Conservation (phyloP, 73 alveolate species). For the Uronychia setigera region DNA sequence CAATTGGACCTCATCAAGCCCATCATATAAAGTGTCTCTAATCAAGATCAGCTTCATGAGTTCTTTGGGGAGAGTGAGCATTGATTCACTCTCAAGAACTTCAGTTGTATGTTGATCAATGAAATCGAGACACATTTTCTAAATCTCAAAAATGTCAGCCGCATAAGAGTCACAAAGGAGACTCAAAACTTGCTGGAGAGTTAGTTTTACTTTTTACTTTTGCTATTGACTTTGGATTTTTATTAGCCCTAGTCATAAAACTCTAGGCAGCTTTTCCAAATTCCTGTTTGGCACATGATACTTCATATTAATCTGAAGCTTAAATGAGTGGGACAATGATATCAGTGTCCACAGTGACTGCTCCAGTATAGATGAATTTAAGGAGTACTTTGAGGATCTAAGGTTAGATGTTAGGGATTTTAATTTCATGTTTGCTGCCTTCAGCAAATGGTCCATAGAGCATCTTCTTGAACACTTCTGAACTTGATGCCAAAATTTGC, state of each 20-base stretch:
- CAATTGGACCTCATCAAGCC: slow-evolving; percentile 52
- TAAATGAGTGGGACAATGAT: slow-evolving; percentile 51
- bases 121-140: slow-evolving; percentile 54
- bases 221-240: slow-evolving; percentile 31
- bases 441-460: slow-evolving; percentile 69
- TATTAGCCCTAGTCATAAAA: slow-evolving; percentile 36
- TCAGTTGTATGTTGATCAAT: slow-evolving; percentile 58
- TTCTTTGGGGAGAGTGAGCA: slow-evolving; percentile 40
- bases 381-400: slow-evolving; percentile 37
- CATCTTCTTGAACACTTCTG: slow-evolving; percentile 50
- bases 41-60: slow-evolving; percentile 36
- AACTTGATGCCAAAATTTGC: slow-evolving; percentile 50
- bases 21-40: slow-evolving; percentile 62
- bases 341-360: slow-evolving; percentile 31
- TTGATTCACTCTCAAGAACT: slow-evolving; percentile 45
- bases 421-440: slow-evolving; percentile 40
- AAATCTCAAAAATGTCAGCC: slow-evolving; percentile 37
- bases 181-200: slow-evolving; percentile 20
- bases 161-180: slow-evolving; percentile 38
- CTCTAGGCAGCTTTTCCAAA: slow-evolving; percentile 47
- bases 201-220: too few species aligned
- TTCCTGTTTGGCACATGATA: slow-evolving; percentile 50
- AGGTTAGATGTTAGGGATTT: slow-evolving; percentile 43
- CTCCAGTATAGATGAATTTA: slow-evolving; percentile 57
- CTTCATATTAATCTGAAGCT: slow-evolving; percentile 57